Base-by-base conservation (phyloP, 805 yeast genomes). In the Lipomyces kockii region DNA sequence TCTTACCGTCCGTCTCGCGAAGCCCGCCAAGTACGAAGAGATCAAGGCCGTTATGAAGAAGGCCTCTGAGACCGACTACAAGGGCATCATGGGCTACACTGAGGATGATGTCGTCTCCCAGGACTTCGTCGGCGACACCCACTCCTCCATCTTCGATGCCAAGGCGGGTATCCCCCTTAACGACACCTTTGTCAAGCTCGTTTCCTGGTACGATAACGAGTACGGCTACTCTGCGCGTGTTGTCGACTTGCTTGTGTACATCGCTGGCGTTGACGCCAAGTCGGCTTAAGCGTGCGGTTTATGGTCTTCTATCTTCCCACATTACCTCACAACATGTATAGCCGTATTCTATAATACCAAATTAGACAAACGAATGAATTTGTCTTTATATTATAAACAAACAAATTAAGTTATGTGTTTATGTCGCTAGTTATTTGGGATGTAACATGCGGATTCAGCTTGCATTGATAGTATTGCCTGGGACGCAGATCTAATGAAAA, bases 211-310 rank as follows among this genome's bases (percentile, higher is more conserved):
- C 87, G 97, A 92, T 83, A 92, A 92, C 84, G 97, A 92, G 86
- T 92, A 81, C 85, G 97, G 97, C 81, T 92, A 92, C 90, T 90
- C 97, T 77, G 89, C 95, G 83, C 92, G 97, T 86, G 97, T 92
- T 75, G 97, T 92, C 75, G 97, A 92, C 85, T 84, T 92, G 79
- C 83, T 91, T 77, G 87, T 89, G 82, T 88, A 86, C 85, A 87
- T 90, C 79, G 94, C 96, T 75, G 84, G 86, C 80, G 82, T 78
- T 76, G 80, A 77, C 74, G 61, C 67, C 61, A 66, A 61, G 58
- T 27, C 65, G 60, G 64, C 66, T 37, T 62, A 62, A 63, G 51
- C 25, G 55, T 43, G 49, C 49, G 22, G 49, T 43, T 43, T 22
- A 43, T 17, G 20, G 49, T 43, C 49, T 43, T n/a, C 49, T 43